Percentiles rank a stretch among this genome's conserved stretches.
phyloP scores from a whole-genome alignment of 1,284 basidiomycete genomes.

The Cryptococcus sp. region DNA sequence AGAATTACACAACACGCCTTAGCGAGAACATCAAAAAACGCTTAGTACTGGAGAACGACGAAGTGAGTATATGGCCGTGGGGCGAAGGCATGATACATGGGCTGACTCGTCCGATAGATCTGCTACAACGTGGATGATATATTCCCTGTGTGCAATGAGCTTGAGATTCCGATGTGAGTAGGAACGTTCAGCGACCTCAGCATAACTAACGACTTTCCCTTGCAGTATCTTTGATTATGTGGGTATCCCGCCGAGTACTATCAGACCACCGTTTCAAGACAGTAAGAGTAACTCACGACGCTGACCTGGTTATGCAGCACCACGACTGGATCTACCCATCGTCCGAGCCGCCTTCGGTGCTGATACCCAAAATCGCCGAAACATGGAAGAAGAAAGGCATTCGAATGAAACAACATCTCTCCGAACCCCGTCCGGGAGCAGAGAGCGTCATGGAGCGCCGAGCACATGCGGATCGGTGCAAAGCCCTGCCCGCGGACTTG shows the following conservation, averaged over 20 bases:
- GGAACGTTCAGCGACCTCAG: constrained; percentile 59
- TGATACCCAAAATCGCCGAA: constrained; percentile 64
- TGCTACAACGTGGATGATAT: constrained; percentile 86
- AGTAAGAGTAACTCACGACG: background rate
- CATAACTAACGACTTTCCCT: no score
- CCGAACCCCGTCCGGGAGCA: constrained; percentile 74
- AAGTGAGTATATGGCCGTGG: constrained; percentile 56
- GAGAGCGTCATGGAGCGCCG: constrained; percentile 75
- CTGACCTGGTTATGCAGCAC: constrained; percentile 53
- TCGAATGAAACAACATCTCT: constrained; percentile 83
- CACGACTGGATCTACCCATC: constrained; percentile 67
- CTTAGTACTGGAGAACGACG: constrained; percentile 88
- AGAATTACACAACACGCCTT: constrained; percentile 64
- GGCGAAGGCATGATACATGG: background rate
- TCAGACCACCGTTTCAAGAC: no score
- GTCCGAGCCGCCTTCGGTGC: constrained; percentile 39
- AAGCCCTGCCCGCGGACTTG: constrained; percentile 49
- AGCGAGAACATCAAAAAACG: constrained; percentile 67
- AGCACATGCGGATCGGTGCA: constrained; percentile 70
- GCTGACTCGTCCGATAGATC: constrained; percentile 58
- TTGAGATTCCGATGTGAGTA: constrained; percentile 65
- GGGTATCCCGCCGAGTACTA: background rate
- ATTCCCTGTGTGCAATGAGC: constrained; percentile 76
- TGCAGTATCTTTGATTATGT: constrained; percentile 45
- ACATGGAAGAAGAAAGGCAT: constrained; percentile 76